Conservation (phyloP, 73 alveolate genomes). For the Tetrahymena thermophila region DNA sequence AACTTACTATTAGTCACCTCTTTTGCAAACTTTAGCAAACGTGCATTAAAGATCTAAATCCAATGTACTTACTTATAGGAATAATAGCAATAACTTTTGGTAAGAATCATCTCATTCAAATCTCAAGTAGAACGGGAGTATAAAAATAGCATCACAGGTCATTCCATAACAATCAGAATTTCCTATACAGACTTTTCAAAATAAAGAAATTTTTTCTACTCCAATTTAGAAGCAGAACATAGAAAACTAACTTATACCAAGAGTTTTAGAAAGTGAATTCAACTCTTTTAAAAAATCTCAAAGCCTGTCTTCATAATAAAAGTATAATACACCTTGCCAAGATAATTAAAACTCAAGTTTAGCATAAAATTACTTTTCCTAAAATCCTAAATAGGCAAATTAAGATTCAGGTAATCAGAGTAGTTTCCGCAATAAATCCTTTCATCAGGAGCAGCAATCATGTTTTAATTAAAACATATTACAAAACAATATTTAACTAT, state of each 20-base stretch:
- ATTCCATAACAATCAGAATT: neutral
- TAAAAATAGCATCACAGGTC: neutral
- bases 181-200: neutral
- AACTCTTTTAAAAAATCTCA: neutral
- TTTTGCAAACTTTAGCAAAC: neutral
- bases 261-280: neutral
- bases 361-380: neutral
- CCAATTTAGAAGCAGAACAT: neutral
- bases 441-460: neutral
- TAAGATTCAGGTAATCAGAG: neutral
- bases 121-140: neutral
- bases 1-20: neutral
- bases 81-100: neutral
- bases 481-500: neutral
- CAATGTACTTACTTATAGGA: neutral
- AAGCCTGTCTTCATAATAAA: neutral
- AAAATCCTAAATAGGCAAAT: neutral
- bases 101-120: neutral
- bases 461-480: neutral
- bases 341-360: neutral
- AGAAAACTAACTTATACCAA: neutral
- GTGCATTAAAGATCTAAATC: neutral
- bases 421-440: neutral
- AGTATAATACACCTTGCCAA: neutral
- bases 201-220: neutral